phyloP scores from a whole-genome alignment of 257 asterid genomes.

The Cruciata laevipes region DNA sequence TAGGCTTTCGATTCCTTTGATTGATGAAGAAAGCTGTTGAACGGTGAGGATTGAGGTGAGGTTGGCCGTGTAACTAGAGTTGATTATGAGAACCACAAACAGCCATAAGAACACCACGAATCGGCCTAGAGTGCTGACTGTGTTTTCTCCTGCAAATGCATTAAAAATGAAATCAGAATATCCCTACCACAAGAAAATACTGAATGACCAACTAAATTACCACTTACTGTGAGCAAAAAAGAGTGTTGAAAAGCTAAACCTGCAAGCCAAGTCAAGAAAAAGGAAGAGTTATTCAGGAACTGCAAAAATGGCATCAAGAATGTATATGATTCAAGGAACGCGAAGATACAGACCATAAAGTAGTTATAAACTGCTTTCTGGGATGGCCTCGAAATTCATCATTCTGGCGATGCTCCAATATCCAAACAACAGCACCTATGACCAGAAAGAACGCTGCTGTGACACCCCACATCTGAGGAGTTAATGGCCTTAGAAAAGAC shows the following conservation, averaged over 20 bases:
- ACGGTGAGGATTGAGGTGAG: constrained; percentile 65
- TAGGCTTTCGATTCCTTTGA: constrained; percentile 50
- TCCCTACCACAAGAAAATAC: neutral
- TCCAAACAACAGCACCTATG: constrained; percentile 47
- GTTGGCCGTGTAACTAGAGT: constrained; percentile 60
- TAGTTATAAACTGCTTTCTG: constrained; percentile 39
- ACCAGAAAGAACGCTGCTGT: constrained; percentile 35
- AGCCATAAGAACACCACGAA: constrained; percentile 50
- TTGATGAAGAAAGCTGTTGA: constrained; percentile 47
- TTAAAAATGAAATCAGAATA: neutral
- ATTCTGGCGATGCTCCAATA: constrained; percentile 48
- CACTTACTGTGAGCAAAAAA: constrained; percentile 33
- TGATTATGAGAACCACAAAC: constrained; percentile 51
- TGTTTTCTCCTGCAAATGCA: constrained; percentile 40
- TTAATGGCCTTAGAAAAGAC: constrained; percentile 49
- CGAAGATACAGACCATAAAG: constrained; percentile 38
- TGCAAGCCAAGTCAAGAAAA: constrained; percentile 15
- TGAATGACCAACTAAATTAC: neutral
- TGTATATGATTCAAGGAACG: neutral
- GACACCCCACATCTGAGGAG: constrained; percentile 42
- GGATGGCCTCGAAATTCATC: constrained; percentile 62
- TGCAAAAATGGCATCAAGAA: neutral
- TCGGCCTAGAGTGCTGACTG: constrained; percentile 50
- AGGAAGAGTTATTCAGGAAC: neutral
- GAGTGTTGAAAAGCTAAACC: constrained; percentile 39